These are phyloP conservation scores for Fraxinus platypoda DNA, from an alignment of 305 asterid species.

Conservation along the genomic window DNA sequence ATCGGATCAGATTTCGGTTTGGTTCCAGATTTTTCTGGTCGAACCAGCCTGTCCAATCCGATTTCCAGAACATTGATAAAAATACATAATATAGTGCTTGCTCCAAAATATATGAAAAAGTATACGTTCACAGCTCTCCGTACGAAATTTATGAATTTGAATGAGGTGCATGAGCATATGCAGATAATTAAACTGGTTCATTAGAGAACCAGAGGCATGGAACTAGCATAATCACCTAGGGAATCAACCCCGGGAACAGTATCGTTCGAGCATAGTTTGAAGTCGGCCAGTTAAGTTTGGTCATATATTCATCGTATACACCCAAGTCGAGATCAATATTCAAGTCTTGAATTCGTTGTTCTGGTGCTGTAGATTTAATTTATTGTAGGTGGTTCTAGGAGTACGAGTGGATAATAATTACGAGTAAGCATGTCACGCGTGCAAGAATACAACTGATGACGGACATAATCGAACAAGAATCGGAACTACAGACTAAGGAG, in stretches of 20 bases:
- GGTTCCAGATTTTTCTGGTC: too few relatives aligned
- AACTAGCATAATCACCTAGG: not conserved
- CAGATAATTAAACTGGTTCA: not conserved
- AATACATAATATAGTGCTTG: too few relatives aligned
- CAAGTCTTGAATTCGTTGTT: not conserved
- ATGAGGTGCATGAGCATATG: not conserved
- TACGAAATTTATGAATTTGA: too few relatives aligned
- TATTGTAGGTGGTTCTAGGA: not conserved
- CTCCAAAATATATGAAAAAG: too few relatives aligned
- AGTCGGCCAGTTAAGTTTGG: not conserved
- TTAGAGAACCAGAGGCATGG: not conserved
- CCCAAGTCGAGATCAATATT: not conserved
- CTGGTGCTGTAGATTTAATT: not conserved
- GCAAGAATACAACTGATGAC: not conserved
- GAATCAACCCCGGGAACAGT: not conserved
- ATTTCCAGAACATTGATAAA: too few relatives aligned
- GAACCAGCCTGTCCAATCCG: too few relatives aligned
- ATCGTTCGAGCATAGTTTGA: not conserved
- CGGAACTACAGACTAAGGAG: not conserved
- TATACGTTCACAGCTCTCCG: not conserved
- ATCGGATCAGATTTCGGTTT: too few relatives aligned
- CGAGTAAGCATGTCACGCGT: not conserved
- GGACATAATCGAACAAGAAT: not conserved
- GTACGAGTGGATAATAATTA: not conserved
- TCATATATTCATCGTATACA: too few relatives aligned